Conservation (phyloP, 2,329 filamentous ascomycete genomes). For the Hymenoscyphus salicellus region DNA sequence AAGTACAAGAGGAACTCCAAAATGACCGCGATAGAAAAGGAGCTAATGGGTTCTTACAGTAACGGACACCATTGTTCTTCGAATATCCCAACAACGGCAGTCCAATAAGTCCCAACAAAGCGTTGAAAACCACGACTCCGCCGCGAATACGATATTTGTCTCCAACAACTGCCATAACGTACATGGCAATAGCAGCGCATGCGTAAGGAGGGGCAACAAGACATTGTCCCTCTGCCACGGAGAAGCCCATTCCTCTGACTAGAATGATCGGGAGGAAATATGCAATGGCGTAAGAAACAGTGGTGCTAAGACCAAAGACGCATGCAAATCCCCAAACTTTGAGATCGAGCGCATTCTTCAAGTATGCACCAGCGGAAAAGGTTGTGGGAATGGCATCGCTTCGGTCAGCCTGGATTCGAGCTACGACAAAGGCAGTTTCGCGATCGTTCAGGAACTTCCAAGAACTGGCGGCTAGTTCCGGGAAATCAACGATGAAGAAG, state of each 20-base stretch:
- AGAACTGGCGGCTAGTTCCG: conserved; percentile 50
- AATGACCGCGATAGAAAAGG: no score
- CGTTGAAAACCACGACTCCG: conserved; percentile 29
- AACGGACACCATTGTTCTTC: conserved; percentile 48
- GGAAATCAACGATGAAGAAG: conserved; percentile 62
- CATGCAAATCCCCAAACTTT: conserved; percentile 62
- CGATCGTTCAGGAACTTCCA: conserved; percentile 48
- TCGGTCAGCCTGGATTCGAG: conserved; percentile 55
- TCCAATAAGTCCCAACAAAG: conserved; percentile 48
- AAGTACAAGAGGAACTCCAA: no score
- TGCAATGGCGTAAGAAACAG: conserved; percentile 60
- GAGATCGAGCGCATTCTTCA: conserved; percentile 48
- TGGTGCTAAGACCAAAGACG: conserved; percentile 65
- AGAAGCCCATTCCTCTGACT: conserved; percentile 50
- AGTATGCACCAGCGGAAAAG: conserved; percentile 49
- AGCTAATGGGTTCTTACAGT: conserved; percentile 32
- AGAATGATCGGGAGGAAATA: conserved; percentile 80
- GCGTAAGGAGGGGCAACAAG: conserved; percentile 52
- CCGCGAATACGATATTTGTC: conserved; percentile 49
- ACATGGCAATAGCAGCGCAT: conserved; percentile 47
- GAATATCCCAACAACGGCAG: conserved; percentile 46
- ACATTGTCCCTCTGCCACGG: conserved; percentile 50
- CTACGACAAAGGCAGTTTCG: conserved; percentile 53
- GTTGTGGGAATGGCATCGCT: conserved; percentile 47
- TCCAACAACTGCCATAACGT: conserved; percentile 45